phyloP scores from a whole-genome alignment of 2,329 filamentous ascomycete species.

The Ophiostoma populinum region DNA sequence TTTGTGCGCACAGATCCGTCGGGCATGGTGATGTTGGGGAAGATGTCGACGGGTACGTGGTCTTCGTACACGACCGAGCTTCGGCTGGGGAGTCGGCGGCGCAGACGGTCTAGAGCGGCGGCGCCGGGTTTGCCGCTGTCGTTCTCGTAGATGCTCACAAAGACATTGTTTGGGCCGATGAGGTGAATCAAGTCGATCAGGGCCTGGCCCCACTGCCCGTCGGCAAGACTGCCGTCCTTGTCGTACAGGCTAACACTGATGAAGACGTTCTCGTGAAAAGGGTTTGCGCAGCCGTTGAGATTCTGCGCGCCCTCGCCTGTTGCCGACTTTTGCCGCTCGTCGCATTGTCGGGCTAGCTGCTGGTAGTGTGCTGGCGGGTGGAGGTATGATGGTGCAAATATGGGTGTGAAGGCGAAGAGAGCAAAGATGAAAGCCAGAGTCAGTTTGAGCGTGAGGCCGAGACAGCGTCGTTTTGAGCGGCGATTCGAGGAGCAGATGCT shows the following conservation, averaged over 20 bases:
- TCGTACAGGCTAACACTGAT: conserved; percentile 59
- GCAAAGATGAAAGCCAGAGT: background rate
- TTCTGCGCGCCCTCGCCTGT: conserved; percentile 2
- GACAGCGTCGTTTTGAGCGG: background rate
- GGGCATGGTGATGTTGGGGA: conserved; percentile 44
- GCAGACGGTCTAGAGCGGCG: conserved; percentile 35
- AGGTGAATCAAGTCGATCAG: conserved; percentile 45
- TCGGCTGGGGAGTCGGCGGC: conserved; percentile 25
- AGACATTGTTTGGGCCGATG: conserved; percentile 50
- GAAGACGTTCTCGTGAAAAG: conserved; percentile 46
- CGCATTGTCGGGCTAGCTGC: conserved; percentile 17
- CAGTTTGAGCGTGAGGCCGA: background rate
- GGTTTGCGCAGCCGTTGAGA: conserved; percentile 21
- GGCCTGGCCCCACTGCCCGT: conserved; percentile 45
- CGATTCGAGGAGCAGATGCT: background rate
- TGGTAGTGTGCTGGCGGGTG: conserved; percentile 22
- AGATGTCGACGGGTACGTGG: conserved; percentile 34
- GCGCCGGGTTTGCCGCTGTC: conserved; percentile 41
- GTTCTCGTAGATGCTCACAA: conserved; percentile 58
- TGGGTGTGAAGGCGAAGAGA: conserved; percentile 6
- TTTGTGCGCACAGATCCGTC: conserved; percentile 47
- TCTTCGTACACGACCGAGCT: conserved; percentile 41
- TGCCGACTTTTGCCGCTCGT: conserved; percentile 12
- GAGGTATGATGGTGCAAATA: conserved; percentile 27
- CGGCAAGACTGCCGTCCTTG: conserved; percentile 37